These are phyloP conservation scores for Salix purpurea DNA, from an alignment of 345 rosid genomes.

Conservation along the genomic window DNA sequence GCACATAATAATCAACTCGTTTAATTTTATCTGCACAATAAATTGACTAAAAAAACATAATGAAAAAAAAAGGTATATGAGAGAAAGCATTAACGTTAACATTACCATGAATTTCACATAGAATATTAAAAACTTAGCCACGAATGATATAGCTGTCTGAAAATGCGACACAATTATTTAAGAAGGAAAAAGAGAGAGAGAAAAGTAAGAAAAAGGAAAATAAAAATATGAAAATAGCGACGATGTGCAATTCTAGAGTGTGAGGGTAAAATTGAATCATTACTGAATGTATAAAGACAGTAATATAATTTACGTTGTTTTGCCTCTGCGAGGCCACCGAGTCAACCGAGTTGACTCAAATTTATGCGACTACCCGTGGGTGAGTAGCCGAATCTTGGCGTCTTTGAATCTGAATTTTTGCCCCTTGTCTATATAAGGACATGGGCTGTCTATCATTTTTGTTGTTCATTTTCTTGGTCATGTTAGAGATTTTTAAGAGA, in stretches of 20 bases:
- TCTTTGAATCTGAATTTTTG: slow-evolving; percentile 32
- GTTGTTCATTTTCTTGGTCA: slow-evolving; percentile 19
- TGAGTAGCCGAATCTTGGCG: slow-evolving; percentile 37
- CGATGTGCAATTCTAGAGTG: not conserved
- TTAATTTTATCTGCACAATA: too few relatives aligned
- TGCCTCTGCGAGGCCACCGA: not conserved
- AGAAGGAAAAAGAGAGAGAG: too few relatives aligned
- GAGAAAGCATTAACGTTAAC: too few relatives aligned
- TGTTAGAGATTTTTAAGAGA: slow-evolving; percentile 7
- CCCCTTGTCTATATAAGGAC: slow-evolving; percentile 10
- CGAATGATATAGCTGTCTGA: too few relatives aligned
- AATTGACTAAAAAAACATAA: too few relatives aligned
- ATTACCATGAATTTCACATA: too few relatives aligned
- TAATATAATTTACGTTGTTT: not conserved
- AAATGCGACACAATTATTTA: too few relatives aligned
- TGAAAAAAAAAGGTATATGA: too few relatives aligned
- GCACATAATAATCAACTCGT: too few relatives aligned
- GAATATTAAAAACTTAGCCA: too few relatives aligned
- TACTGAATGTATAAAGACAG: not conserved
- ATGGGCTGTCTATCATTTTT: not conserved
- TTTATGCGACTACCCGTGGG: slow-evolving; percentile 36
- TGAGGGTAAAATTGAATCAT: not conserved
- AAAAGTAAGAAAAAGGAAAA: too few relatives aligned
- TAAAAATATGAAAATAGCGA: too few relatives aligned
- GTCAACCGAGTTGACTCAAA: slow-evolving; percentile 19